Evolutionary conservation across 169 alveolate species (phyloP).

Genomic region (Blepharisma undulans): DNA sequence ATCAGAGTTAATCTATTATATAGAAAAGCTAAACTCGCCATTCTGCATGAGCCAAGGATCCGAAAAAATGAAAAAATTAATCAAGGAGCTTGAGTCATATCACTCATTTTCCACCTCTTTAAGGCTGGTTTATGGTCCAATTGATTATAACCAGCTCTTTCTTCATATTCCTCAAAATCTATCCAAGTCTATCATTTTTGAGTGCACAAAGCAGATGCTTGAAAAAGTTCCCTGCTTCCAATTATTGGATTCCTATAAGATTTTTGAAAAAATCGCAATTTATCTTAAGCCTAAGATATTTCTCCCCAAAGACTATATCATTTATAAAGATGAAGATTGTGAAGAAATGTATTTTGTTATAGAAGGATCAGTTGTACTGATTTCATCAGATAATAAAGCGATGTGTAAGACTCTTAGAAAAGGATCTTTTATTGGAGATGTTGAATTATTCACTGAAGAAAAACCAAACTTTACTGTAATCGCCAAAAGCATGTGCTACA

Average conservation of each 20-base stretch:
- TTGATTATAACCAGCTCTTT: background rate
- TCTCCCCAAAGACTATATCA: slow-evolving; percentile 61
- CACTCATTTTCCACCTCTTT: slow-evolving; percentile 27
- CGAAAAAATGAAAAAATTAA: background rate
- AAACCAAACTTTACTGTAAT: slow-evolving; percentile 45
- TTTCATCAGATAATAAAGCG: slow-evolving; percentile 44
- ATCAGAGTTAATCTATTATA: background rate
- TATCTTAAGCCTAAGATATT: slow-evolving; percentile 39
- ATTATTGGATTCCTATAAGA: slow-evolving; percentile 35
- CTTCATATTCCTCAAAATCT: slow-evolving; percentile 43
- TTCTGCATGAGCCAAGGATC: background rate
- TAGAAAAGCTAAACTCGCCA: background rate
- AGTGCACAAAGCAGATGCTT: slow-evolving; percentile 41
- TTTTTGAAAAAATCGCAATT: slow-evolving; percentile 36
- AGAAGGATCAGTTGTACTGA: slow-evolving; percentile 52
- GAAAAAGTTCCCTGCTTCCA: slow-evolving; percentile 44
- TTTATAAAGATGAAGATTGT: slow-evolving; percentile 55
- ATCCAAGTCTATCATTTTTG: slow-evolving; percentile 34
- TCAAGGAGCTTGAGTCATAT: background rate
- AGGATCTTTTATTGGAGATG: slow-evolving; percentile 46
- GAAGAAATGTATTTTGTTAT: slow-evolving; percentile 68
- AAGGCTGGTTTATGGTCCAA: background rate
- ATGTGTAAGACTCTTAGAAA: slow-evolving; percentile 30
- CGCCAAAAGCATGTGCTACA: slow-evolving; percentile 56
- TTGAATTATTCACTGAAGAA: slow-evolving; percentile 27